Percentiles rank a stretch among this genome's conserved stretches.
These are phyloP conservation scores for Pleurotus platypus DNA, from an alignment of 768 basidiomycete genomes.

Conservation along the genomic window DNA sequence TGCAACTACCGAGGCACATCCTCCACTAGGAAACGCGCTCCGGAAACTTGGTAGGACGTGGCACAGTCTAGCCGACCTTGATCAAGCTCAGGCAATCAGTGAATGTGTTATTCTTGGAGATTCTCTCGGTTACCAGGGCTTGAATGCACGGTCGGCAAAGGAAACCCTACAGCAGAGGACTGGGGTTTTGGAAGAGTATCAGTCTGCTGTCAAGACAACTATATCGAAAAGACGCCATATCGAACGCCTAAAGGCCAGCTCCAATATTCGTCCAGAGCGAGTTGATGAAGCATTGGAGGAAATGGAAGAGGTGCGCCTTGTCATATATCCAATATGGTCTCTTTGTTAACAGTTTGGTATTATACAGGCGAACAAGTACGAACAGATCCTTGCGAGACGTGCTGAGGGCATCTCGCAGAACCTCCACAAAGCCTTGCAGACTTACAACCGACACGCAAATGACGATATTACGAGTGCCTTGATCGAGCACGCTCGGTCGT, in stretches of 20 bases:
- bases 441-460: constrained; percentile 83
- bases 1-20: constrained; percentile 85
- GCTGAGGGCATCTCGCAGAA: constrained; percentile 93
- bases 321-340: not conserved
- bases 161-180: constrained; percentile 90
- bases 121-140: constrained; percentile 90
- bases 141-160: constrained; percentile 96
- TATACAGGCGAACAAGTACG: constrained; percentile 82
- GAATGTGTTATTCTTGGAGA: constrained; percentile 97
- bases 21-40: constrained; percentile 77
- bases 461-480: constrained; percentile 89
- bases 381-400: constrained; percentile 78
- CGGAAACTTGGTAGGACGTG: constrained; percentile 83
- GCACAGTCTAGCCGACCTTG: constrained; percentile 85
- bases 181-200: constrained; percentile 90
- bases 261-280: constrained; percentile 79
- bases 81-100: constrained; percentile 87
- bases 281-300: constrained; percentile 93
- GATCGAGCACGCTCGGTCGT: constrained; percentile 89
- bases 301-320: constrained; percentile 72
- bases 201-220: constrained; percentile 86
- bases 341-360: constrained; percentile 9
- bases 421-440: constrained; percentile 80
- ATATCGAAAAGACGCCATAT: constrained; percentile 92
- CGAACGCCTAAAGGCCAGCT: constrained; percentile 82